These are phyloP conservation scores for Jamesozyma hellenica DNA, from an alignment of 805 yeast species.

Conservation along the genomic window DNA sequence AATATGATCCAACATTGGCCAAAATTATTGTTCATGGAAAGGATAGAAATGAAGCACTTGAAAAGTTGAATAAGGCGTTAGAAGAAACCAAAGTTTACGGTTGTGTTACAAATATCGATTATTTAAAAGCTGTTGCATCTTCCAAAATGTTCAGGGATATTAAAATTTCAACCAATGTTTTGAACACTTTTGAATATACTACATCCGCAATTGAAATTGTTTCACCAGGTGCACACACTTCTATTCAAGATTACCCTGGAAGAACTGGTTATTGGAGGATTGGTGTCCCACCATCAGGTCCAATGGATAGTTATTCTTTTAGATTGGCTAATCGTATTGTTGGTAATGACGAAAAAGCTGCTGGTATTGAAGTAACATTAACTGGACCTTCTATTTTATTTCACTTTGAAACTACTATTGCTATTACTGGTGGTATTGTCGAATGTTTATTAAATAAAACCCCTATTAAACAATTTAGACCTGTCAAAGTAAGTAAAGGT, in stretches of 20 bases:
- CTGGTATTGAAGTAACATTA: slow-evolving; percentile 84
- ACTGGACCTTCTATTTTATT: slow-evolving; percentile 78
- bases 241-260: slow-evolving; percentile 93
- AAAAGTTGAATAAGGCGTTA: slow-evolving; percentile 67
- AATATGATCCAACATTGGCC: slow-evolving; percentile 93
- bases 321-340: slow-evolving; percentile 83
- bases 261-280: slow-evolving; percentile 55
- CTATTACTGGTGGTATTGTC: slow-evolving; percentile 80
- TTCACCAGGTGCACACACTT: slow-evolving; percentile 89
- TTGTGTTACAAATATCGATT: slow-evolving; percentile 82
- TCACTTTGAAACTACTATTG: slow-evolving; percentile 69
- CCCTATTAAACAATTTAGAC: slow-evolving; percentile 54
- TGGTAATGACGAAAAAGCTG: slow-evolving; percentile 73
- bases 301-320: slow-evolving; percentile 91
- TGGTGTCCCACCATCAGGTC: slow-evolving; percentile 98
- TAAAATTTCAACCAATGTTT: slow-evolving; percentile 74
- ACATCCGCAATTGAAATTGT: slow-evolving; percentile 80
- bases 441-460: slow-evolving; percentile 57
- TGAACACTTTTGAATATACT: slow-evolving; percentile 68
- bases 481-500: slow-evolving; percentile 62
- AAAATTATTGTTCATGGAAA: slow-evolving; percentile 91
- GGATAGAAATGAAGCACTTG: slow-evolving; percentile 76
- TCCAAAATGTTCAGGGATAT: slow-evolving; percentile 79
- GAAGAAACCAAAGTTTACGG: slow-evolving; percentile 83
- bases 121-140: slow-evolving; percentile 73